Percentiles rank a stretch among this genome's conserved stretches.
phyloP scores from a whole-genome alignment of 768 basidiomycete genomes.

The Astraeus odoratus region DNA sequence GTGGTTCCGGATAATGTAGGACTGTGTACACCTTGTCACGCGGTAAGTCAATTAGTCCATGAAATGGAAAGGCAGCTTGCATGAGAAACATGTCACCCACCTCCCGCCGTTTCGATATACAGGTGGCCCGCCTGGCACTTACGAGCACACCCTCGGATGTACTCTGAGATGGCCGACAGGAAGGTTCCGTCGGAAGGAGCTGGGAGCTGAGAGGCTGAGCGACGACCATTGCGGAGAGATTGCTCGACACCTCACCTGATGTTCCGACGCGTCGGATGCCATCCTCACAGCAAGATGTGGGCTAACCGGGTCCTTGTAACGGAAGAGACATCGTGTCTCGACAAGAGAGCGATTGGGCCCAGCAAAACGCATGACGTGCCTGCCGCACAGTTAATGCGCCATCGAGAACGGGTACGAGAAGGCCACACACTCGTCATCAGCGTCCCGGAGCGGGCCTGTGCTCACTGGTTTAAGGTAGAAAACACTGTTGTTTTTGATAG shows the following conservation, averaged over 20 bases:
- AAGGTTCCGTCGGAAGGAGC: slow-evolving; percentile 60
- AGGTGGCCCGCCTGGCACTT: slow-evolving; percentile 40
- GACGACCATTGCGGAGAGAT: slow-evolving; percentile 1
- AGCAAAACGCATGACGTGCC: slow-evolving; percentile 58
- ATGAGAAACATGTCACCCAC: slow-evolving; percentile 40
- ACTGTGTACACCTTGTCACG: slow-evolving; percentile 74
- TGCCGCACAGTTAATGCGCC: slow-evolving; percentile 23
- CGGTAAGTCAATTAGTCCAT: slow-evolving; percentile 2
- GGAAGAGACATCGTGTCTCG: slow-evolving; percentile 66
- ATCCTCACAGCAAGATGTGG: slow-evolving; percentile 81
- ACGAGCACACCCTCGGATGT: slow-evolving; percentile 50
- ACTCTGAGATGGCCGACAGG: slow-evolving; percentile 52
- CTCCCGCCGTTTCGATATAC: slow-evolving; percentile 95
- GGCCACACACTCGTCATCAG: slow-evolving; percentile 70
- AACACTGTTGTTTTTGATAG: slow-evolving; percentile 41
- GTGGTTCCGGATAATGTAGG: slow-evolving; percentile 77
- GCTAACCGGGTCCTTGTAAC: slow-evolving; percentile 84
- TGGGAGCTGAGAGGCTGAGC: slow-evolving; percentile 16
- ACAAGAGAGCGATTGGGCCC: slow-evolving; percentile 37
- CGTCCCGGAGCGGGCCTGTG: slow-evolving; percentile 73
- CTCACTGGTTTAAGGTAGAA: slow-evolving; percentile 89
- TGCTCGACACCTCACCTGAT: slow-evolving; percentile 21
- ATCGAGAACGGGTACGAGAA: background rate
- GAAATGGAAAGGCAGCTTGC: slow-evolving; percentile 2
- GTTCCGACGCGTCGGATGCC: slow-evolving; percentile 27